Evolutionary conservation across 176 grass and related monocot genomes (phyloP), one percentile per base, ranked within the genome.

Genomic region (Oryza officinalis): DNA sequence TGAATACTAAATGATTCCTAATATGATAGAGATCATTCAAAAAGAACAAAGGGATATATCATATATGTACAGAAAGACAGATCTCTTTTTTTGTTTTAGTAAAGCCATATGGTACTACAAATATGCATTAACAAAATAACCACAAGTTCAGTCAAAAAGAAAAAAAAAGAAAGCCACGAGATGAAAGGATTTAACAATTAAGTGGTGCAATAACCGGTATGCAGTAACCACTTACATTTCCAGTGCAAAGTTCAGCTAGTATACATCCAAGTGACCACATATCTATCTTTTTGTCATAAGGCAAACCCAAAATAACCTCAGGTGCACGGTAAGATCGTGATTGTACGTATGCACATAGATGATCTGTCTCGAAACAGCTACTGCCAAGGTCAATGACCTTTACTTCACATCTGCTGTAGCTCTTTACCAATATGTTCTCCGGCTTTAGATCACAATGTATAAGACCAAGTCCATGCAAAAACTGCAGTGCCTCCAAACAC

Each of bases 361-460:
- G 91, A 70, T 99, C 96, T 17, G 96, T 99, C 83, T 94, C 96
- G 81, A 99, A 99, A 83, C 96, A 99, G 80, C 93, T 99, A 84
- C 96, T 99, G 60, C 96, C 96, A 77, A 99, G 93, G 87, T 99
- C 96, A 73, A 99, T 99, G 65, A 99, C 96, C 76, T 99, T 99
- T 63, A 99, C 82, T 88, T 99, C 96, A 83, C 96, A 99, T 73
- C 96, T 95, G 64, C 96, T 99, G 60, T 99, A 99, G 87, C 93
- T 96, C 80, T 99, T 99, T 65, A 99, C 91, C 87, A 99, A 88
- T 90, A 99, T 96, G 75, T 99, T 99, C 79, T 99, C 96, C 37
- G 96, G 96, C 89, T 99, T 99, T 49, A 99, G 75, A 90, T 99
- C 96, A 87, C 93, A 96, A 86, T 99, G 96, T 80, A 99, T 99